Conservation (phyloP, 179 eudicot species). For the Spergularia azorica region DNA sequence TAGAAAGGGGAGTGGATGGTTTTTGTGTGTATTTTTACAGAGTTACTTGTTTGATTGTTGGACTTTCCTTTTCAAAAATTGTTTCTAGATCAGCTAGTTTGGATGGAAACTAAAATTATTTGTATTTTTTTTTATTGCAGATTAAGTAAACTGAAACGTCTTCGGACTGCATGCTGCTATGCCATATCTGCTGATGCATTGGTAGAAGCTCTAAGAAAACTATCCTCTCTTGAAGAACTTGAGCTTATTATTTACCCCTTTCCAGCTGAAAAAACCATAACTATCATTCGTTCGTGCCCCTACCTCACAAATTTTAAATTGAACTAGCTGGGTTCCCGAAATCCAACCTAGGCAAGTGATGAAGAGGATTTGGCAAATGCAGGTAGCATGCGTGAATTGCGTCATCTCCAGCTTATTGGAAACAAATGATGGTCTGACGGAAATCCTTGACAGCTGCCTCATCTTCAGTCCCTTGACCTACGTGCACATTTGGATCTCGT, state of each 20-base stretch:
- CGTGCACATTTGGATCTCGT: conserved; percentile 39
- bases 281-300: conserved; percentile 48
- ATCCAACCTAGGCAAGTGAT: conserved; percentile 33
- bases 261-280: conserved; percentile 26
- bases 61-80: not conserved
- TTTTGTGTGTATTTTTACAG: no score
- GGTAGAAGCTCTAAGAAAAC: conserved; percentile 39
- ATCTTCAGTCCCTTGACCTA: conserved; percentile 71
- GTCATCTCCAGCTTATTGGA: conserved; percentile 62
- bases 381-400: conserved; percentile 55
- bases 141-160: conserved; percentile 55
- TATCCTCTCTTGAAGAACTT: conserved; percentile 62
- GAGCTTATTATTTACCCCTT: conserved; percentile 37
- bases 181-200: conserved; percentile 38
- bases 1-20: no score
- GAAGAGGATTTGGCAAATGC: conserved; percentile 60
- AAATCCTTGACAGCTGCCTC: conserved; percentile 59
- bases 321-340: conserved; percentile 33
- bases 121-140: conserved; percentile 30
- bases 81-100: not conserved
- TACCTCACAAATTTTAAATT: conserved; percentile 51
- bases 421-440: conserved; percentile 56
- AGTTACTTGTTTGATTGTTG: no score
- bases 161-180: conserved; percentile 47
- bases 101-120: not conserved